Evolutionary conservation across 805 yeast genomes (phyloP), one percentile per base, ranked within the genome.

Genomic region (Metschnikowia baotianmanensis): DNA sequence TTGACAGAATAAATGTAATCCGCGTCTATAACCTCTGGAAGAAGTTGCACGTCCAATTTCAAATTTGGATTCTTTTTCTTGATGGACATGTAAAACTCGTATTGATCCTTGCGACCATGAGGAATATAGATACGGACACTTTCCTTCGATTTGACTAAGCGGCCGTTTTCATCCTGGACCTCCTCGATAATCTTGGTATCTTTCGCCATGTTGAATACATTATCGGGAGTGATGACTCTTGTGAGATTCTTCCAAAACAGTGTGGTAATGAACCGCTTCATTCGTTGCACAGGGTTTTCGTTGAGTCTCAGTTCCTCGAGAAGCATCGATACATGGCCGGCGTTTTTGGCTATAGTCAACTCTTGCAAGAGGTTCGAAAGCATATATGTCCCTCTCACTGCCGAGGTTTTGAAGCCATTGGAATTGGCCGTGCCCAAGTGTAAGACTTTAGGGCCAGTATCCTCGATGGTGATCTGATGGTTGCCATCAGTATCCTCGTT

Each of bases 371-470:
- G 63, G 61, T 90, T 90, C 0, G 93, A 82, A 35, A 89, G 65
- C 90, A 85, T 85, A 57, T 89, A 89, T 0, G 96, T 89, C 3
- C 97, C 97, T 44, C 95, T 68, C 41, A 89, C 74, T 45, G 82
- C 86, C 40, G 76, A 76, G 51, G 77, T 82, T 27, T 78, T 81
- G 64, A 65, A 86, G 1, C 96, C 97, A 53, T 81, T 78, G 3
- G 96, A 87, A 57, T 86, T 85, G 26, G 82, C 87, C 2, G 97
- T 87, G 7, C 93, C 93, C 11, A 86, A 68, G 51, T 77, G 76
- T 44, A 86, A 65, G n/a, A 82, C 87, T 57, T 86, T 86, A 3
- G 95, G 93, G 1, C 95, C 95, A 2, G 78, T 77, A 56, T 86
- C 95, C 52, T 86, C 95, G 35, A 86, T 80, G 6, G 95, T 86